Conservation (phyloP, 768 basidiomycete genomes). For the Termitomyces sp. region DNA sequence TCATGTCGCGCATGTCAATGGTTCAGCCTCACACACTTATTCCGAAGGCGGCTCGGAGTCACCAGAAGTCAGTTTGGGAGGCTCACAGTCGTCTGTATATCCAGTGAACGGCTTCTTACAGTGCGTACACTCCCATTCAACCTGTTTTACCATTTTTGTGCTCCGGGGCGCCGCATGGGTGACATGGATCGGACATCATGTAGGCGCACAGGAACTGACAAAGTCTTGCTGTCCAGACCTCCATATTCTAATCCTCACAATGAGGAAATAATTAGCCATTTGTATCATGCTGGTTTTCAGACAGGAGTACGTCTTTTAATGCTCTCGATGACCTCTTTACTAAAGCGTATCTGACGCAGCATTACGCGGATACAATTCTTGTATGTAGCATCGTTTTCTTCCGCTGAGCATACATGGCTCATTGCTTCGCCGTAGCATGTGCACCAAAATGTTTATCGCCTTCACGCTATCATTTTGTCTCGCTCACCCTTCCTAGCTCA, state of each 20-base stretch:
- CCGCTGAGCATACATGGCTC: not conserved
- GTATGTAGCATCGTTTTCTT: conserved; percentile 34
- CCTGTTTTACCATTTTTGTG: conserved; percentile 2
- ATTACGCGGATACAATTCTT: conserved; percentile 77
- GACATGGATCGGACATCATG: conserved; percentile 12
- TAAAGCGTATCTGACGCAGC: conserved; percentile 34
- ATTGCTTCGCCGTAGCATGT: conserved; percentile 47
- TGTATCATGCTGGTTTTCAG: conserved; percentile 78
- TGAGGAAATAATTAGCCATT: conserved; percentile 70
- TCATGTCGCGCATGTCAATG: conserved; percentile 42
- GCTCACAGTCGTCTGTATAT: conserved; percentile 35
- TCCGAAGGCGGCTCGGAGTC: conserved; percentile 30
- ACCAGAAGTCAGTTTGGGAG: conserved; percentile 27
- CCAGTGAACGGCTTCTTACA: conserved; percentile 52
- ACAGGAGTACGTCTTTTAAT: conserved; percentile 53
- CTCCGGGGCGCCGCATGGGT: not conserved
- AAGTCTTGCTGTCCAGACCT: conserved; percentile 23
- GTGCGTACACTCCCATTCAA: conserved; percentile 34
- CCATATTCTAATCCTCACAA: conserved; percentile 64
- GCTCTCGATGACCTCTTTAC: conserved; percentile 7
- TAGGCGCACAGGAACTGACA: conserved; percentile 4
- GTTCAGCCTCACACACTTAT: conserved; percentile 34
- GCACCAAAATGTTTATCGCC: conserved; percentile 65
- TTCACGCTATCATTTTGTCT: conserved; percentile 83
- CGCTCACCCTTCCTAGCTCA: conserved; percentile 86